A percentile compares a stretch with the other conserved stretches of the same genome.
Evolutionary conservation across 2,329 filamentous ascomycete species (phyloP).

Genomic region (Dendrostoma leiphaemia): DNA sequence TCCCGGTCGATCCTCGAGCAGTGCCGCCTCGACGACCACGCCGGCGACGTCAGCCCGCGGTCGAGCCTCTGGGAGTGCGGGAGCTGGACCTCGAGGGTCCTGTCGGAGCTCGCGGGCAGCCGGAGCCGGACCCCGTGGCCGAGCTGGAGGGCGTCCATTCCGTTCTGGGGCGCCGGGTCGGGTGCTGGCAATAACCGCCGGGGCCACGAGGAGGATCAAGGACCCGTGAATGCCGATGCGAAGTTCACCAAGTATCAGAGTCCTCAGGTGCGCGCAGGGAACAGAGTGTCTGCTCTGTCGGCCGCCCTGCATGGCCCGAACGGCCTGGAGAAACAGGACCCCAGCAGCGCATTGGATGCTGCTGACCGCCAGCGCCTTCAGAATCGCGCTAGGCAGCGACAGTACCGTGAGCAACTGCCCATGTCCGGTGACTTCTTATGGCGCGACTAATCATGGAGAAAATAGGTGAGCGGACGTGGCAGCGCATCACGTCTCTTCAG

Average conservation of each 20-base stretch:
- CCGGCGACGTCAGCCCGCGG: not conserved
- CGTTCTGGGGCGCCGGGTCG: not conserved
- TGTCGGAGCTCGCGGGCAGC: not conserved
- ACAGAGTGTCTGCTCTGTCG: not conserved
- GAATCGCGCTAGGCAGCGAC: not conserved
- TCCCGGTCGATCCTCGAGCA: constrained; percentile 14
- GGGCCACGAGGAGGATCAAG: not conserved
- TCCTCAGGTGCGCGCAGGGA: not conserved
- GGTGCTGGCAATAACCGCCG: not conserved
- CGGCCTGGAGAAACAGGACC: not conserved
- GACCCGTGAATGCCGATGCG: not conserved
- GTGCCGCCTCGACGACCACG: constrained; percentile 5
- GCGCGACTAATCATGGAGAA: too few relatives aligned
- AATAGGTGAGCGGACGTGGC: too few relatives aligned
- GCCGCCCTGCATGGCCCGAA: not conserved
- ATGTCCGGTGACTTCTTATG: too few relatives aligned
- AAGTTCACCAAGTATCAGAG: not conserved
- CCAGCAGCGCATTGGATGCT: not conserved
- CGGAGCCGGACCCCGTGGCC: constrained; percentile 4
- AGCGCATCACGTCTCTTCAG: too few relatives aligned
- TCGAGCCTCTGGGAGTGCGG: constrained; percentile 1
- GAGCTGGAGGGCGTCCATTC: not conserved
- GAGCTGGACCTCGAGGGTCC: constrained; percentile 8
- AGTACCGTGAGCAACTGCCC: not conserved
- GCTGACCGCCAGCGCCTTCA: not conserved